phyloP scores from a whole-genome alignment of 192 early-diverging fungal genomes.

The Dimargaris cristalligena region DNA sequence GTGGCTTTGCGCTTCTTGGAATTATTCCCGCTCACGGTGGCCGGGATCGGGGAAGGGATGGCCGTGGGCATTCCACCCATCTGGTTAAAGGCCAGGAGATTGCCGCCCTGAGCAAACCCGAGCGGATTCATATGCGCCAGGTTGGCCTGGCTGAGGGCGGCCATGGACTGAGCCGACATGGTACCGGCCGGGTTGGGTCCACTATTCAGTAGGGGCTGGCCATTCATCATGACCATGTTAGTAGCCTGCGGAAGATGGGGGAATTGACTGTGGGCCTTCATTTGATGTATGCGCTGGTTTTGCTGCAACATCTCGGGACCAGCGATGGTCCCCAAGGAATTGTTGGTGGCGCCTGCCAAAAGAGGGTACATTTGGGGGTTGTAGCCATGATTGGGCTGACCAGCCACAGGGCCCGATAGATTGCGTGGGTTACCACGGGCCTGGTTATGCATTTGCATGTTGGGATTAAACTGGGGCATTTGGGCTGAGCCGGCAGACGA shows the following conservation, averaged over 20 bases:
- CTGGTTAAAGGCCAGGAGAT: too few relatives aligned
- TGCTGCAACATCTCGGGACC: constrained; percentile 6
- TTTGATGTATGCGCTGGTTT: constrained; percentile 7
- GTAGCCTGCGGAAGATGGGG: neutral
- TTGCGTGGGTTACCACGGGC: neutral
- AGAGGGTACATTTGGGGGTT: neutral
- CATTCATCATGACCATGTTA: constrained; percentile 1
- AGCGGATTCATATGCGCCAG: neutral
- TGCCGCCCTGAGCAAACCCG: neutral
- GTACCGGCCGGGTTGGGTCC: neutral
- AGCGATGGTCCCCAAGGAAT: neutral
- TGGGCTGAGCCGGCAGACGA: neutral
- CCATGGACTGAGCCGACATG: neutral
- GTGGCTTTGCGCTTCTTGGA: constrained; percentile 10
- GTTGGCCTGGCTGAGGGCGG: neutral
- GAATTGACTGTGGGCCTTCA: neutral
- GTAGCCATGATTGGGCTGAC: neutral
- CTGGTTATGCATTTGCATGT: neutral
- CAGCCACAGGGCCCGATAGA: neutral
- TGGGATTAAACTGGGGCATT: neutral
- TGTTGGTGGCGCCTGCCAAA: neutral
- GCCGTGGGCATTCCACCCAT: neutral
- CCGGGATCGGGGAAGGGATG: neutral
- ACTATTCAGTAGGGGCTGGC: constrained; percentile 1
- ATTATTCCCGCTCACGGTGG: neutral